Evolutionary conservation across 495 filamentous ascomycete genomes (phyloP).

Genomic region (Astrocystis sublimbata): DNA sequence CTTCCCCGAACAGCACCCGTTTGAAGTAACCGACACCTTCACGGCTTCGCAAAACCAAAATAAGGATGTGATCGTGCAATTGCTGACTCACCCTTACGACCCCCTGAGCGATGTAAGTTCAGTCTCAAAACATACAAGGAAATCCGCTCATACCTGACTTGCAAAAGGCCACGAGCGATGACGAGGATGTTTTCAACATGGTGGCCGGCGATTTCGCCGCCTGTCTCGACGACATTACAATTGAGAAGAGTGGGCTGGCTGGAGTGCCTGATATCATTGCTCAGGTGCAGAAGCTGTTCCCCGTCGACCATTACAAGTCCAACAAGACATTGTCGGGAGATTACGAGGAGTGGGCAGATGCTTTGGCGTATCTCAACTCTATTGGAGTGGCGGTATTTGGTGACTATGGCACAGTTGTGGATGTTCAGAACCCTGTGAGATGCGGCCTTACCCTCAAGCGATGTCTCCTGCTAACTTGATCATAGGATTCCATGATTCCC

Average conservation of each 20-base stretch:
- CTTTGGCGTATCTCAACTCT: not conserved
- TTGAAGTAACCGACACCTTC: not conserved
- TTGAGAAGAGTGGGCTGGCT: not conserved
- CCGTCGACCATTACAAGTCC: not conserved
- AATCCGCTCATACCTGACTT: not conserved
- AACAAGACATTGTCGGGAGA: not conserved
- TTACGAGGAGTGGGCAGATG: not conserved
- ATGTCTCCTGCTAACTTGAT: not conserved
- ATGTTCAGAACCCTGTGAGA: not conserved
- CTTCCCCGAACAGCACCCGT: not conserved
- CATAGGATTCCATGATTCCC: not conserved
- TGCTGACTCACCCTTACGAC: slow-evolving; percentile 1
- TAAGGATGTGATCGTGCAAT: not conserved
- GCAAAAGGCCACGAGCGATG: not conserved
- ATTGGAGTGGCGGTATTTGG: no score
- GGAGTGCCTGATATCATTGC: not conserved
- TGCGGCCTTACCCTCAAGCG: not conserved
- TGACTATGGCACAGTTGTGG: not conserved
- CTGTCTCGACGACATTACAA: not conserved
- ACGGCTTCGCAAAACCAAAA: not conserved
- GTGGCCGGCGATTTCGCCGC: not conserved
- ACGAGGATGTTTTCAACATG: not conserved
- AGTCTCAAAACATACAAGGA: not conserved
- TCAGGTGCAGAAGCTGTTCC: not conserved
- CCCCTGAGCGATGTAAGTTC: not conserved